Base-by-base conservation (phyloP, 208 protist genomes). In the Trichomonas tenax region DNA sequence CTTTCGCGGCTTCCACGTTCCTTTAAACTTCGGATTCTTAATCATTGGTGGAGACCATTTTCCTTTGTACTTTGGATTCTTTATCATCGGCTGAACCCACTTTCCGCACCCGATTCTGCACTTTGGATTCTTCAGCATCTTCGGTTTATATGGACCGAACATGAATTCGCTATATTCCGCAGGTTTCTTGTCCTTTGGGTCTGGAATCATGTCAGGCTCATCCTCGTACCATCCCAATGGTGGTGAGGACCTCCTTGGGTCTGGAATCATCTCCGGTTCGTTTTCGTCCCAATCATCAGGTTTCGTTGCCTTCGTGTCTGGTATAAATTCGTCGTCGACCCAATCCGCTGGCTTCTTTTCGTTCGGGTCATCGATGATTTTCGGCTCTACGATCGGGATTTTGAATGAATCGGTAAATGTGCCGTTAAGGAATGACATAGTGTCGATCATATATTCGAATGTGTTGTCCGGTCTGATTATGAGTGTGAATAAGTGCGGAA, bases 21-120 rank as follows among this genome's bases (percentile, higher is more conserved):
- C 97, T 96, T 97, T 97, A 96, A 97, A 97, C 0, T 51, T 96
- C 23, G 97, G 97, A 96, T 97, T 97, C 51, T 84, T 45, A 90
- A 97, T 96, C 48, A 63, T 0, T 23, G 63, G 89, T 34, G 96
- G 81, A 23, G 15, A 63, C 97, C 97, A 97, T 46, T 97, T 96
- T 58, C 97, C 97, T 81, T 96, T 88, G 63, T 96, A 97, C 36
- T 40, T 49, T 45, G 97, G 97, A 96, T 97, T 97, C 21, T 82
- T 21, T 36, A 97, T 96, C 63, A 96, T 86, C 34, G 97, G 97
- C 23, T 95, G 31, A 63, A 84, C 58, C 95, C 96, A 97, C 72
- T 96, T 96, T 41, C 97, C 97, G 48, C 97, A 93, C 51, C 86
- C 86, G 38, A 41, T 34, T 1, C 14, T 10, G 51, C 96, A 97